Conservation (phyloP, 768 basidiomycete genomes). For the Hygrophoropsis aurantiaca region DNA sequence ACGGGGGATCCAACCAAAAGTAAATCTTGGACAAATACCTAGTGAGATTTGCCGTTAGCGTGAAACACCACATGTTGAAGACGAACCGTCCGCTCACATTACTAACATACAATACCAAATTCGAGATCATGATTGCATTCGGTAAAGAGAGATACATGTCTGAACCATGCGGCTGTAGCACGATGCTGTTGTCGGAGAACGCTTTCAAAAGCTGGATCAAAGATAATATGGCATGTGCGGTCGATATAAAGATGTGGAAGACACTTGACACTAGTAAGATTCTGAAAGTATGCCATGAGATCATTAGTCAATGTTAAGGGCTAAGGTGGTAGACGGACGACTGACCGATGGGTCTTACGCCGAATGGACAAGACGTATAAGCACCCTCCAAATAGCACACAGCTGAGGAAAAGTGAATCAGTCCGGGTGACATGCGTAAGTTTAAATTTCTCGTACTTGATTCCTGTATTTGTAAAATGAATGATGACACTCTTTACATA, state of each 20-base stretch:
- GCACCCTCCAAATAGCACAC: constrained; percentile 5
- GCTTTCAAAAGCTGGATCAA: constrained; percentile 1
- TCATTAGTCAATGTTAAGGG: background rate
- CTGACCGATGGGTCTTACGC: background rate
- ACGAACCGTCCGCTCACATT: background rate
- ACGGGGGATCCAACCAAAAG: background rate
- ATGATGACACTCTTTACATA: background rate
- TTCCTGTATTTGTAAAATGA: background rate
- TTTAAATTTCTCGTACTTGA: constrained; percentile 3
- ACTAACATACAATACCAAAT: constrained; percentile 1
- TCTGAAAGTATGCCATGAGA: constrained; percentile 1
- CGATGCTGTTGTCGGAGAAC: background rate
- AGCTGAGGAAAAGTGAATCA: constrained; percentile 1
- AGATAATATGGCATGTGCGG: constrained; percentile 4
- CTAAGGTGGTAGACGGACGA: background rate
- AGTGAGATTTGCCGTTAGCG: background rate
- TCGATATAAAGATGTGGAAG: constrained; percentile 4
- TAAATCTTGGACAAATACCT: constrained; percentile 6
- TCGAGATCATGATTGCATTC: background rate
- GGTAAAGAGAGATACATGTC: background rate
- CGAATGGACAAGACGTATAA: constrained; percentile 1
- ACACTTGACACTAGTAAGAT: background rate
- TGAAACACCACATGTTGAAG: background rate
- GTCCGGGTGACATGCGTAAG: background rate
- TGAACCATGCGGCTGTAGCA: background rate